Evolutionary conservation across 2,329 filamentous ascomycete species (phyloP).

Genomic region (Ophiocordyceps camponoti-leonardi): DNA sequence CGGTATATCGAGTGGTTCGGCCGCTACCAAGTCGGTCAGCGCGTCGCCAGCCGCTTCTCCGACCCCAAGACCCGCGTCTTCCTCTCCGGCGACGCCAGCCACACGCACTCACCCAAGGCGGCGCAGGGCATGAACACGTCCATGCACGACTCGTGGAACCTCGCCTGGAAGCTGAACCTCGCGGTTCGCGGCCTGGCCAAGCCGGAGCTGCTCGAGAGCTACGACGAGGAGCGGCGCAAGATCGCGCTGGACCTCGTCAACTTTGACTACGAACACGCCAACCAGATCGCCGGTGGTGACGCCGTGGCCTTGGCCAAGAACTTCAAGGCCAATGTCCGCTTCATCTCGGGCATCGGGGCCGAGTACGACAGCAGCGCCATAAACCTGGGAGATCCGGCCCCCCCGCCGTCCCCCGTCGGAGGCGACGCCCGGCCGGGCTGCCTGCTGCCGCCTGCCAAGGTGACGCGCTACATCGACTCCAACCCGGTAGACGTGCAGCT

Average conservation of each 20-base stretch:
- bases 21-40: constrained; percentile 53
- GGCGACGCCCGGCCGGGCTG: constrained; percentile 35
- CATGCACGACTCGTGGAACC: constrained; percentile 45
- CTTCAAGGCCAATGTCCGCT: constrained; percentile 53
- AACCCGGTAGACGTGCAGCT: constrained; percentile 65
- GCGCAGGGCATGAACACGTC: constrained; percentile 51
- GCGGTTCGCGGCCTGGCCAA: constrained; percentile 38
- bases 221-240: constrained; percentile 45
- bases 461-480: constrained; percentile 58
- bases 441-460: constrained; percentile 48
- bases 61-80: constrained; percentile 46
- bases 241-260: constrained; percentile 41
- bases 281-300: constrained; percentile 43
- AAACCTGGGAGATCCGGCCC: constrained; percentile 22
- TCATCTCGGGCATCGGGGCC: constrained; percentile 56
- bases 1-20: constrained; percentile 53
- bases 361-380: constrained; percentile 36
- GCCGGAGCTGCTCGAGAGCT: constrained; percentile 37
- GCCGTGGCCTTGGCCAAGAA: constrained; percentile 46
- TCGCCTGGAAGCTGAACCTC: constrained; percentile 34
- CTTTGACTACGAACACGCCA: constrained; percentile 41
- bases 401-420: constrained; percentile 20
- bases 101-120: constrained; percentile 57
- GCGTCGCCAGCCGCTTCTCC: constrained; percentile 52
- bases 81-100: constrained; percentile 51